Conservation (phyloP, 257 asterid species). For the Ilex asprella region DNA sequence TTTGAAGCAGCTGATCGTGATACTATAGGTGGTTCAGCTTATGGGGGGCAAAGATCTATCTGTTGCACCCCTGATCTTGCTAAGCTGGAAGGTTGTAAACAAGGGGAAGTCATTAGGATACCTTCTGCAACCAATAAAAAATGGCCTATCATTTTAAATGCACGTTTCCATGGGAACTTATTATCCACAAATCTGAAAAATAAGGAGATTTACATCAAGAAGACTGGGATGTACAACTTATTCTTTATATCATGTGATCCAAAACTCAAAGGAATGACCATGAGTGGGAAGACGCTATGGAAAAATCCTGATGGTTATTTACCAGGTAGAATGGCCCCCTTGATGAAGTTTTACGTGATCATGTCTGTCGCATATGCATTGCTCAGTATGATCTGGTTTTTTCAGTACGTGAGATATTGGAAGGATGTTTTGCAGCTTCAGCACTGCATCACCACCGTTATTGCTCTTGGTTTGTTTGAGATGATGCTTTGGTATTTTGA, state of each 20-base stretch:
- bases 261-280: conserved; percentile 67
- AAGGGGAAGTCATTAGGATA: conserved; percentile 73
- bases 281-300: conserved; percentile 89
- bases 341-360: conserved; percentile 68
- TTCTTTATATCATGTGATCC: conserved; percentile 95
- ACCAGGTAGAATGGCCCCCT: conserved; percentile 98
- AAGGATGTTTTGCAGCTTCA: conserved; percentile 78
- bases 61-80: conserved; percentile 98
- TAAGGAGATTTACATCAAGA: conserved; percentile 56
- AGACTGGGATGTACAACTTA: conserved; percentile 92
- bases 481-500: conserved; percentile 93
- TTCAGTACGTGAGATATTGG: conserved; percentile 77
- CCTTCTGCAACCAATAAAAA: conserved; percentile 55
- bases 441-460: conserved; percentile 83
- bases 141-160: conserved; percentile 78
- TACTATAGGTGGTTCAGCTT: conserved; percentile 93
- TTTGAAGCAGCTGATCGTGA: conserved; percentile 93
- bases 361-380: conserved; percentile 72
- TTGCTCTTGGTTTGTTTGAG: conserved; percentile 88
- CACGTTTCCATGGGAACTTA: conserved; percentile 54
- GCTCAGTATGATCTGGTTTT: conserved; percentile 73
- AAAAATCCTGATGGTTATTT: conserved; percentile 88
- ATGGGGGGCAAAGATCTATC: conserved; percentile 94
- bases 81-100: conserved; percentile 87
- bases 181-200: conserved; percentile 61